Base-by-base conservation (phyloP, 768 basidiomycete species). In the Agaricus sinodeliciosus region DNA sequence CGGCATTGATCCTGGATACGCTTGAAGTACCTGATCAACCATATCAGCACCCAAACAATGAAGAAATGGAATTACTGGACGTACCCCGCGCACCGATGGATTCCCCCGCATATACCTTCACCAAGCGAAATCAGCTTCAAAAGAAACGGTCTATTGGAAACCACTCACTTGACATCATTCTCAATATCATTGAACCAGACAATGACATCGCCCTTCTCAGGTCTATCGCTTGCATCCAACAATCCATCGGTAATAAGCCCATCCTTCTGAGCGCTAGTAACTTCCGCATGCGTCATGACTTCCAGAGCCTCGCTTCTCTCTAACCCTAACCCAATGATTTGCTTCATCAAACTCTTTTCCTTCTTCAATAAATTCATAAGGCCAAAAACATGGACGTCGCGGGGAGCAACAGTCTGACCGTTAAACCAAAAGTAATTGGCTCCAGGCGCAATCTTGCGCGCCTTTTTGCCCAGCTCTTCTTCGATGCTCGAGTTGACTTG, bases 161-260 rank as follows among this genome's bases (percentile, higher is more conserved):
- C 15, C 9, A 61, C 72, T 55, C 69, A 91, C 74, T 82, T 74
- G 37, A 69, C 72, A 66, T 98, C 96, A 57, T 81, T 87, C 69
- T 90, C 86, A 16, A 98, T 67, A 62, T 99, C 85, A 65, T 98
- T 99, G 85, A 87, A 89, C 81, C 90, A 98, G 0, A 84, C 63
- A 36, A 94, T 76, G 3, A 87, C 75, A 34, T 69, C 75, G 0
- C 85, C 91, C 1, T 79, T 90, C 64, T 99, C 96, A 3, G 63
- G 61, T 15, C 90, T 73, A 67, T 99, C 95, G 54, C 88, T 92
- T 1, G 93, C 87, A 66, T 98, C 96, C 53, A 95, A 86, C n/a
- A 96, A 58, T 0, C 85, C 90, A 49, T 89, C 86, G 48, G 81
- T 59, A 4, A 75, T 71, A 16, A 69, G 77, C 12, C 67, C 69